Percentiles rank a stretch among this genome's conserved stretches.
phyloP scores from a whole-genome alignment of 2,329 filamentous ascomycete species.

The Graphilbum fragrans region DNA sequence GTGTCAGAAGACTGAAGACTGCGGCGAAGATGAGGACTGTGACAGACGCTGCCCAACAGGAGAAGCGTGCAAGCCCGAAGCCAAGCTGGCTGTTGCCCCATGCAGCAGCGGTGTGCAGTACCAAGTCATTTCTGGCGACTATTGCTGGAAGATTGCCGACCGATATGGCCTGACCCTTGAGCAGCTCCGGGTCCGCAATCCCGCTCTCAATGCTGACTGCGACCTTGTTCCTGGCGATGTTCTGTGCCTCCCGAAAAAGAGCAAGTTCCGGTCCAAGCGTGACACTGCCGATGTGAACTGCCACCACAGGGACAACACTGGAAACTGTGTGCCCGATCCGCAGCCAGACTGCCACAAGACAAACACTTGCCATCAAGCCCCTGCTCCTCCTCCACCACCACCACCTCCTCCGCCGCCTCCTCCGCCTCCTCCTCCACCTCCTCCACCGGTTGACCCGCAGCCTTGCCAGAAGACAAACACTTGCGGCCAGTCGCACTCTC shows the following conservation, averaged over 20 bases:
- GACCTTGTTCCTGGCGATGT: conserved; percentile 2
- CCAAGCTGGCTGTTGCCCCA: neutral
- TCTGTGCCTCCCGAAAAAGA: conserved; percentile 1
- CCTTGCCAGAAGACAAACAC: neutral
- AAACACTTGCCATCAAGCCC: no score
- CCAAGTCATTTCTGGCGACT: conserved; percentile 1
- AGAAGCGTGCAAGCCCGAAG: neutral
- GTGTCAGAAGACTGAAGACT: neutral
- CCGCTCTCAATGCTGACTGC: conserved; percentile 1
- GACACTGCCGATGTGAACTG: neutral
- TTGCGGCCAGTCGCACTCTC: neutral
- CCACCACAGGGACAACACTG: neutral
- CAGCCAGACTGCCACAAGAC: no score
- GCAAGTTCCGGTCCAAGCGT: neutral
- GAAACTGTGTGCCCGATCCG: neutral
- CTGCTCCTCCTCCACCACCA: no score
- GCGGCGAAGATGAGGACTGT: neutral
- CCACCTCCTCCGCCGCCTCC: no score
- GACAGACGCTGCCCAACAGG: neutral
- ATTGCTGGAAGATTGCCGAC: conserved; percentile 3
- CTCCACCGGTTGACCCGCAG: neutral
- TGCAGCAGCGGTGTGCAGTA: neutral
- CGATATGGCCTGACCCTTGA: neutral
- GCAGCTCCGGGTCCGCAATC: conserved; percentile 1
- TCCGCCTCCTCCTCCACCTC: no score